phyloP scores from a whole-genome alignment of 1,284 basidiomycete genomes.

The Megacollybia platyphylla region DNA sequence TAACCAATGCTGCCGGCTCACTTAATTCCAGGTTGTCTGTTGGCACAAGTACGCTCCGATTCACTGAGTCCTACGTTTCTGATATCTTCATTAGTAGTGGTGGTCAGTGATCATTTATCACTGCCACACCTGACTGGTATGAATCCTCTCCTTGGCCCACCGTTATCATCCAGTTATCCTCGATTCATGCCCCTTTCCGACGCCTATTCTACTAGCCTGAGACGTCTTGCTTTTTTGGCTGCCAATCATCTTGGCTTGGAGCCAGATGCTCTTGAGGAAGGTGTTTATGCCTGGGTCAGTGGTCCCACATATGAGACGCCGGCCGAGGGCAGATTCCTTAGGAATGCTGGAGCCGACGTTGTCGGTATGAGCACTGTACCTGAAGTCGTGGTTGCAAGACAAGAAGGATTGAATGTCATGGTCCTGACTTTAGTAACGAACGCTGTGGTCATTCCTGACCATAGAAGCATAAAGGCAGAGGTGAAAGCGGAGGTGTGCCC shows the following conservation, averaged over 20 bases:
- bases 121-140: conserved; percentile 67
- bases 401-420: conserved; percentile 62
- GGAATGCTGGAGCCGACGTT: conserved; percentile 65
- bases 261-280: conserved; percentile 46
- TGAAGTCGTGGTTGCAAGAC: conserved; percentile 71
- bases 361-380: conserved; percentile 89
- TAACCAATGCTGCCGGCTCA: conserved; percentile 78
- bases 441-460: conserved; percentile 61
- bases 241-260: conserved; percentile 3
- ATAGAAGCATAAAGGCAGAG: conserved; percentile 60
- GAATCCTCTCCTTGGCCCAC: conserved; percentile 69
- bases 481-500: conserved; percentile 56
- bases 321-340: conserved; percentile 66
- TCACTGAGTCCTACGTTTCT: not conserved
- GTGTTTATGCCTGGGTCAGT: conserved; percentile 77
- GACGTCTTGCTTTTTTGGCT: conserved; percentile 30
- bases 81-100: conserved; percentile 41
- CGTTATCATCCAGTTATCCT: conserved; percentile 35
- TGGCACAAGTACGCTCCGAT: conserved; percentile 57
- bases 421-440: conserved; percentile 78
- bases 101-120: conserved; percentile 73
- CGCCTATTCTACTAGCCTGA: conserved; percentile 62
- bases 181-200: conserved; percentile 74
- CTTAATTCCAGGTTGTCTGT: conserved; percentile 60
- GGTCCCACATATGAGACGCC: conserved; percentile 80